These are phyloP conservation scores for Penicillium chermesinum DNA, from an alignment of 495 filamentous ascomycete species.

Conservation along the genomic window DNA sequence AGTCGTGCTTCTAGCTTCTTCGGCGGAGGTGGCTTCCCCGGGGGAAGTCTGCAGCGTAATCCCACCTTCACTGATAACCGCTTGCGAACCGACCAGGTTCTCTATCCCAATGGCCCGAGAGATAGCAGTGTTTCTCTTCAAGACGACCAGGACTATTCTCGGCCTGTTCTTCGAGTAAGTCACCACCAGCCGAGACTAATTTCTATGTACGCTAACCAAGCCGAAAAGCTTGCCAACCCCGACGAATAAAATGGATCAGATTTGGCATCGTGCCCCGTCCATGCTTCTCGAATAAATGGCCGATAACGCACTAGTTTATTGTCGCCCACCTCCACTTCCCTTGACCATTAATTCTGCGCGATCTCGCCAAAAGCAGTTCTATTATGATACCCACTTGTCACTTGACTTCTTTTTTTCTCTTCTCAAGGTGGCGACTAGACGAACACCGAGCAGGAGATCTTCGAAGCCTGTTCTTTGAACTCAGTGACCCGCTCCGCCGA, in stretches of 20 bases:
- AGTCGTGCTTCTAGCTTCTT: conserved; percentile 46
- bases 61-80: conserved; percentile 42
- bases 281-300: too few species aligned
- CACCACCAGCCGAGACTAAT: background rate
- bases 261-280: too few species aligned
- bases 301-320: too few species aligned
- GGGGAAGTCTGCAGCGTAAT: conserved; percentile 24
- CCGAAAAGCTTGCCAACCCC: conserved; percentile 48
- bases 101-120: conserved; percentile 44
- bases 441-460: conserved; percentile 4
- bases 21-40: conserved; percentile 32
- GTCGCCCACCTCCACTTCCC: conserved; percentile 12
- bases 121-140: conserved; percentile 49
- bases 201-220: conserved; percentile 18
- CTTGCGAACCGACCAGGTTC: conserved; percentile 32
- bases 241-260: conserved; percentile 28
- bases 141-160: conserved; percentile 54
- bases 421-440: conserved; percentile 13
- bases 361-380: conserved; percentile 32
- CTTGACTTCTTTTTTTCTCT: conserved; percentile 28
- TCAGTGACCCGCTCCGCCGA: background rate
- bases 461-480: background rate
- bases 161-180: conserved; percentile 52
- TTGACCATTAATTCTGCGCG: conserved; percentile 31
- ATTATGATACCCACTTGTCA: conserved; percentile 46